Evolutionary conservation across 371 early-diverging fungal genomes (phyloP).

Genomic region (Sporodiniella umbellata): DNA sequence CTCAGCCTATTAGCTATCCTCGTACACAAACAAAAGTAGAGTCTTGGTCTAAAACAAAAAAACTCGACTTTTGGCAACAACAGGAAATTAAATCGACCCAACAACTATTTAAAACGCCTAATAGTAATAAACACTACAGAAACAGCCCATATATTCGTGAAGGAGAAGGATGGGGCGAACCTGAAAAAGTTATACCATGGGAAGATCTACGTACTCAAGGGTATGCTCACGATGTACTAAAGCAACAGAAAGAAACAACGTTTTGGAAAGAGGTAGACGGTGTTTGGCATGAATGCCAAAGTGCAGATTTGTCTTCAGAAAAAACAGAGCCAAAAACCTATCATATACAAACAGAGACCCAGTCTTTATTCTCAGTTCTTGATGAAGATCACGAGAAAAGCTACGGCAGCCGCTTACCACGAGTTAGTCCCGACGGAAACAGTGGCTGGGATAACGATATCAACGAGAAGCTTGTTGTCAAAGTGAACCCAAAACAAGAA

Average conservation of each 20-base stretch:
- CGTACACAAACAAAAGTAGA: neutral
- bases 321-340: neutral
- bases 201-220: slow-evolving; percentile 36
- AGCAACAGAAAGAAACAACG: slow-evolving; percentile 28
- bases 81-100: neutral
- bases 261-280: slow-evolving; percentile 29
- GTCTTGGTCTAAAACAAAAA: neutral
- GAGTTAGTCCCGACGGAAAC: slow-evolving; percentile 10
- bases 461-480: neutral
- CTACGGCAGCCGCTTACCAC: neutral
- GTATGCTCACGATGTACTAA: slow-evolving; percentile 30
- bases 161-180: slow-evolving; percentile 41
- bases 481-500: neutral
- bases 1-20: neutral
- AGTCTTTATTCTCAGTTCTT: neutral
- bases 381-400: neutral
- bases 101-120: neutral
- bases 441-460: slow-evolving; percentile 3
- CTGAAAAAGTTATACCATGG: slow-evolving; percentile 29
- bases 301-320: neutral
- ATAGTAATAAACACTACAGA: neutral
- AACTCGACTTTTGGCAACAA: neutral
- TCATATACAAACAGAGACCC: neutral
- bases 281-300: slow-evolving; percentile 6
- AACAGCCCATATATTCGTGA: slow-evolving; percentile 4